These are phyloP conservation scores for Xylogone sp. DNA, from an alignment of 2,329 filamentous ascomycete species.

Conservation along the genomic window DNA sequence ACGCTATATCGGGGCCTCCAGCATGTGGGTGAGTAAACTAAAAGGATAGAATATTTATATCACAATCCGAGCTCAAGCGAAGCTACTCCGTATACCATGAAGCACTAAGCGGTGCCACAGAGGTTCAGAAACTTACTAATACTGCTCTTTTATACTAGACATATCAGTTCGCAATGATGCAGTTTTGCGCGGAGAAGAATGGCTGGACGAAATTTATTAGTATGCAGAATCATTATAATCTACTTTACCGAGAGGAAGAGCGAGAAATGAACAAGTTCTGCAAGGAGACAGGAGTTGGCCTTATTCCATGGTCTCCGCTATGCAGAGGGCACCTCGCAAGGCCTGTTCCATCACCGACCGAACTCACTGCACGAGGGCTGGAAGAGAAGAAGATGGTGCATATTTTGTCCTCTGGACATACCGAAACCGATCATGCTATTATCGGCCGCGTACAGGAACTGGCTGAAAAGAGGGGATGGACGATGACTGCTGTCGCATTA, in stretches of 20 bases:
- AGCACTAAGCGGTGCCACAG: too few relatives aligned
- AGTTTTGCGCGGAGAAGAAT: conserved; percentile 50
- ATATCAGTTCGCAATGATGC: conserved; percentile 47
- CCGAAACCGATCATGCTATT: conserved; percentile 19
- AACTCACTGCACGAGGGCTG: conserved; percentile 5
- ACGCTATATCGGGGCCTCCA: conserved; percentile 9
- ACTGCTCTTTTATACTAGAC: too few relatives aligned
- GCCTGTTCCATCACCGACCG: conserved; percentile 4
- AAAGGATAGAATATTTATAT: neutral
- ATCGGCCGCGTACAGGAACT: conserved; percentile 45
- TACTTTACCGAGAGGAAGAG: conserved; percentile 57
- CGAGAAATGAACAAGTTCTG: conserved; percentile 28
- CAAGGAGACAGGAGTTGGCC: conserved; percentile 23
- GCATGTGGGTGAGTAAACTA: conserved; percentile 30
- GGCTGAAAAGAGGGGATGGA: conserved; percentile 48
- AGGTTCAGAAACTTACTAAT: too few relatives aligned
- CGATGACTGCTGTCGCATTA: conserved; percentile 54
- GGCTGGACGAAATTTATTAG: conserved; percentile 56
- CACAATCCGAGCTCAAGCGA: too few relatives aligned
- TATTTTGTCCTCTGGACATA: conserved; percentile 8
- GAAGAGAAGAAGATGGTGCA: too few relatives aligned
- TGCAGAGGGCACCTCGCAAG: conserved; percentile 25
- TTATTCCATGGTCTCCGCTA: conserved; percentile 31
- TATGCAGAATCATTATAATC: conserved; percentile 56
- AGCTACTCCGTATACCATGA: too few relatives aligned